These are phyloP conservation scores for Trichoderma virens DNA, from an alignment of 495 filamentous ascomycete genomes.

Conservation along the genomic window DNA sequence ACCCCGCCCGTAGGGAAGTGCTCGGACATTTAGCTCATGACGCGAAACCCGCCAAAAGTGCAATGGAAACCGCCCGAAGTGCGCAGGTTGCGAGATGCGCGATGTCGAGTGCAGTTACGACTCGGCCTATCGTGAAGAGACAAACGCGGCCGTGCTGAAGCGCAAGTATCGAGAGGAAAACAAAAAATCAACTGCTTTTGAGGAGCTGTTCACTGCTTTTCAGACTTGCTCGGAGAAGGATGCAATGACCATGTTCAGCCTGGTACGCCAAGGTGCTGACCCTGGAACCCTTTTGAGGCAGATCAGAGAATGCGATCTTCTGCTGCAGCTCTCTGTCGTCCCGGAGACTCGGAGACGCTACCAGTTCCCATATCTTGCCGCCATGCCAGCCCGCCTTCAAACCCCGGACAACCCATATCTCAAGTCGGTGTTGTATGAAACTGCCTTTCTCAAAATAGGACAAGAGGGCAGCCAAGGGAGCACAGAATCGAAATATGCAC, in stretches of 20 bases:
- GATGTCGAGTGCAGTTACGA: not conserved
- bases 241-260: conserved; percentile 1
- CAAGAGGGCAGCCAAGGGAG: not conserved
- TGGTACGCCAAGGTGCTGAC: not conserved
- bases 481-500: not conserved
- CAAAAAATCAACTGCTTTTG: not conserved
- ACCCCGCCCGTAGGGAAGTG: not conserved
- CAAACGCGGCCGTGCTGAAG: not conserved
- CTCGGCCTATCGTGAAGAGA: not conserved
- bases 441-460: not conserved
- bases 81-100: not conserved
- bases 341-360: not conserved
- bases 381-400: not conserved
- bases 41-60: not conserved
- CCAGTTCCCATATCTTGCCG: not conserved
- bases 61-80: not conserved
- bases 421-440: conserved; percentile 1
- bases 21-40: not conserved
- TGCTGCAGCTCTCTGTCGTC: not conserved
- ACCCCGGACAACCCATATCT: not conserved
- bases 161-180: conserved; percentile 1
- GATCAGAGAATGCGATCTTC: not conserved
- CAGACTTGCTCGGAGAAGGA: not conserved
- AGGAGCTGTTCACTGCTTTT: not conserved
- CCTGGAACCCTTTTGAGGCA: not conserved